These are phyloP conservation scores for Penicillium waksmanii DNA, from an alignment of 495 filamentous ascomycete genomes.

Conservation along the genomic window DNA sequence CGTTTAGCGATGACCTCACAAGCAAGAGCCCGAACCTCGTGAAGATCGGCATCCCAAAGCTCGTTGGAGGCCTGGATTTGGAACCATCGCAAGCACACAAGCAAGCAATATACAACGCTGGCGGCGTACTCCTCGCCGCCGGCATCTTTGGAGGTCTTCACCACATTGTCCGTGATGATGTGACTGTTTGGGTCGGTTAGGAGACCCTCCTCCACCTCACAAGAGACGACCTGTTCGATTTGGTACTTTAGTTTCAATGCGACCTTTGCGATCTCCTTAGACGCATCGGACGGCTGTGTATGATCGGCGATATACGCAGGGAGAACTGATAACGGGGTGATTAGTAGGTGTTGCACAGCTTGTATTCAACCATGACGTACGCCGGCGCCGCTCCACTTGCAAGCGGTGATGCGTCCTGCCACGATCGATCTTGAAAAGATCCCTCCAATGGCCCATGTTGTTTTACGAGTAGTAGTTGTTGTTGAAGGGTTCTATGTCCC, in stretches of 20 bases:
- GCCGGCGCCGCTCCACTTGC: constrained; percentile 39
- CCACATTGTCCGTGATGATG: constrained; percentile 78
- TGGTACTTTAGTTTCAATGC: constrained; percentile 89
- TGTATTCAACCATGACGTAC: constrained; percentile 40
- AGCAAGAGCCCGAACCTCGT: constrained; percentile 76
- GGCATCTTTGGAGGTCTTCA: constrained; percentile 77
- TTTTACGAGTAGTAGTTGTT: constrained; percentile 3
- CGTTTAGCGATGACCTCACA: constrained; percentile 95
- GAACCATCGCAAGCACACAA: constrained; percentile 93
- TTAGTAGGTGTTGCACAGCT: constrained; percentile 26
- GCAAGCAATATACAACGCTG: constrained; percentile 83
- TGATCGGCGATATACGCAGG: constrained; percentile 42
- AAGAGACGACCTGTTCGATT: constrained; percentile 84
- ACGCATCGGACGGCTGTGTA: constrained; percentile 54
- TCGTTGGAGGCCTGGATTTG: constrained; percentile 76
- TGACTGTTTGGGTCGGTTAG: constrained; percentile 80
- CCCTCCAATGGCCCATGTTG: constrained; percentile 42
- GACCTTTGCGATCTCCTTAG: constrained; percentile 77
- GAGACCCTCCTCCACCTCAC: constrained; percentile 73
- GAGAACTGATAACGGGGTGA: constrained; percentile 30
- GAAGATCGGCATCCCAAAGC: constrained; percentile 89
- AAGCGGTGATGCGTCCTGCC: constrained; percentile 29
- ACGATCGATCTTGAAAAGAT: constrained; percentile 34
- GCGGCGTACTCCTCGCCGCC: constrained; percentile 74
- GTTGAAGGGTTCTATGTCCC: not conserved